These are phyloP conservation scores for Dalbergia cochinchinensis DNA, from an alignment of 306 rosid genomes.

Conservation along the genomic window DNA sequence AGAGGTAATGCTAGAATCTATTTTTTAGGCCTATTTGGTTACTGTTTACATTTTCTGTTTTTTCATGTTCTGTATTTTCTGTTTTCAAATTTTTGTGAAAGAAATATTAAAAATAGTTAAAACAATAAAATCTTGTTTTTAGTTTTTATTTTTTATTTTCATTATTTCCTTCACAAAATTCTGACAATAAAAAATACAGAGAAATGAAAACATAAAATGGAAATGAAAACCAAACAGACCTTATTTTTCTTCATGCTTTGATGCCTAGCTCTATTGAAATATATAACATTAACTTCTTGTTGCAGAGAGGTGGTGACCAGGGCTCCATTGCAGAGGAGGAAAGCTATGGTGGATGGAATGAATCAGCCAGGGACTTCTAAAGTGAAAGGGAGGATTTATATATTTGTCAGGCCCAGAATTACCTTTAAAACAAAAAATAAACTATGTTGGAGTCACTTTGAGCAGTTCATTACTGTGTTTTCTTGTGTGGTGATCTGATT, in stretches of 20 bases:
- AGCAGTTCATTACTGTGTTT: conserved; percentile 36
- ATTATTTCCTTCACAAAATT: too few relatives aligned
- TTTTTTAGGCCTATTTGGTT: background rate
- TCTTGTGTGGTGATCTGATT: conserved; percentile 38
- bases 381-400: conserved; percentile 24
- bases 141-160: too few relatives aligned
- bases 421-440: background rate
- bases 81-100: too few relatives aligned
- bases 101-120: too few relatives aligned
- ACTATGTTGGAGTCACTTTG: background rate
- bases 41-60: too few relatives aligned
- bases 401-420: background rate
- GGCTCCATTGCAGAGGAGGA: conserved; percentile 14
- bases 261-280: conserved; percentile 1
- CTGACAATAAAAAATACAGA: too few relatives aligned
- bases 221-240: too few relatives aligned
- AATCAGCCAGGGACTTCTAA: conserved; percentile 34
- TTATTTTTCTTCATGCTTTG: conserved; percentile 32
- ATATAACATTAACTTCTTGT: conserved; percentile 2
- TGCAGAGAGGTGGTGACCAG: conserved; percentile 41
- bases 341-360: conserved; percentile 47
- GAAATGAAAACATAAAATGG: too few relatives aligned
- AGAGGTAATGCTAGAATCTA: conserved; percentile 45
- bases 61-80: too few relatives aligned
- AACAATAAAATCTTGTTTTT: too few relatives aligned